Conservation (phyloP, 75 land plant genomes). For the Larix kaempferi region DNA sequence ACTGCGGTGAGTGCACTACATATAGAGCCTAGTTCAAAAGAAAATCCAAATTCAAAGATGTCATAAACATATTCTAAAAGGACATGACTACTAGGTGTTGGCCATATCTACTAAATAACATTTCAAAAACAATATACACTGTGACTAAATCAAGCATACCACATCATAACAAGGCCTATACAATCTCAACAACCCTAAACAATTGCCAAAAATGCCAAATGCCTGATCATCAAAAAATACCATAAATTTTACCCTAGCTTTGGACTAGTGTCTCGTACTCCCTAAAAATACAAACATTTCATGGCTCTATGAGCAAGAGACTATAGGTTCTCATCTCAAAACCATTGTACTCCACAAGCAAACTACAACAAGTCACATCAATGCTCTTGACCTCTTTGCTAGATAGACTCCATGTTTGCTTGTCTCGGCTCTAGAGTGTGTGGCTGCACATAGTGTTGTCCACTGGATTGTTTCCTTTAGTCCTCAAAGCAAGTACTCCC, state of each 20-base stretch:
- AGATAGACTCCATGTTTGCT: no score
- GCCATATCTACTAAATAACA: no score
- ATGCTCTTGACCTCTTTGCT: no score
- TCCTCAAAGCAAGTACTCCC: no score
- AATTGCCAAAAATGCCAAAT: neutral
- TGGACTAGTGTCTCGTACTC: neutral
- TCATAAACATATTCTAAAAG: neutral
- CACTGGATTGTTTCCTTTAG: no score
- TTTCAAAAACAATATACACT: neutral
- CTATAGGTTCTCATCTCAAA: no score
- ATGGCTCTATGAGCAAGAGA: neutral
- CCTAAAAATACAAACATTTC: neutral
- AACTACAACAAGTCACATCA: no score
- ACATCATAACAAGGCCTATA: neutral
- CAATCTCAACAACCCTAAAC: neutral
- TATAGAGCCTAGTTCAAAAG: neutral
- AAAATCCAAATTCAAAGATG: no score
- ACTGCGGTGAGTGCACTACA: no score
- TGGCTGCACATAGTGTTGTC: no score
- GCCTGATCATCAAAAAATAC: neutral
- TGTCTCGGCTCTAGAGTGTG: no score
- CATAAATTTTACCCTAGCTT: neutral
- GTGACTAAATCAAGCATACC: neutral
- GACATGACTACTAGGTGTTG: neutral
- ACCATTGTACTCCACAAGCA: no score